A percentile compares a stretch with the other conserved stretches of the same genome.
Evolutionary conservation across 2,329 filamentous ascomycete genomes (phyloP).

Genomic region (Polychaeton citri): DNA sequence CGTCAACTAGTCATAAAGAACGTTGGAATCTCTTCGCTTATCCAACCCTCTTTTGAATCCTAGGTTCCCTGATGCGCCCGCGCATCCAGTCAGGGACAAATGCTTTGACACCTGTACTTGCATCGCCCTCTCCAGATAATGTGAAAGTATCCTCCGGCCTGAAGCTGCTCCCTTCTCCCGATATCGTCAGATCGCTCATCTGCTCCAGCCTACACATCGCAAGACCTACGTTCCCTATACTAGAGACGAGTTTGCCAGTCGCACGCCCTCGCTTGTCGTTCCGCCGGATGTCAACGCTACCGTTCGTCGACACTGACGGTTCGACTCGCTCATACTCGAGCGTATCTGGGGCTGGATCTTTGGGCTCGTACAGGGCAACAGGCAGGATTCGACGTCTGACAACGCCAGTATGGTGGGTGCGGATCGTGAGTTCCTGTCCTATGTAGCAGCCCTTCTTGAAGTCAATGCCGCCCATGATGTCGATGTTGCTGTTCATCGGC

Average conservation of each 20-base stretch:
- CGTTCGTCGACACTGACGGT: background rate
- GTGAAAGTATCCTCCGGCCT: slow-evolving; percentile 42
- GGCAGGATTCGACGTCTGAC: slow-evolving; percentile 84
- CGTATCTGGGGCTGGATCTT: slow-evolving; percentile 24
- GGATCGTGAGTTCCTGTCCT: slow-evolving; percentile 90
- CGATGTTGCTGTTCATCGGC: slow-evolving; percentile 81
- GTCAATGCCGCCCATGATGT: slow-evolving; percentile 73
- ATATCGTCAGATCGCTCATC: slow-evolving; percentile 71
- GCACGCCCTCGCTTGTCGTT: slow-evolving; percentile 40
- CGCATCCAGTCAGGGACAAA: slow-evolving; percentile 70
- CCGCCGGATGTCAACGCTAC: background rate
- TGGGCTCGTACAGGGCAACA: slow-evolving; percentile 52
- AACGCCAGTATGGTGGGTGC: slow-evolving; percentile 86
- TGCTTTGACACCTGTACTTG: slow-evolving; percentile 32
- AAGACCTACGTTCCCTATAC: slow-evolving; percentile 74
- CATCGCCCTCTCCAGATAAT: slow-evolving; percentile 11
- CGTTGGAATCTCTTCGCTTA: too few species aligned
- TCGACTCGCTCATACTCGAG: slow-evolving; percentile 35
- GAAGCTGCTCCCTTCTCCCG: slow-evolving; percentile 50
- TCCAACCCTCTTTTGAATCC: slow-evolving; percentile 23
- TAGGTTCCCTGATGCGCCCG: slow-evolving; percentile 27
- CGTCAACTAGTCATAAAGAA: too few species aligned
- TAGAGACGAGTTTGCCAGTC: slow-evolving; percentile 67
- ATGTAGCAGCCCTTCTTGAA: slow-evolving; percentile 96
- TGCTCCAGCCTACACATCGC: slow-evolving; percentile 76